Percentiles rank a stretch among this genome's conserved stretches.
phyloP scores from a whole-genome alignment of 306 rosid genomes.

The Dryas octopetala region DNA sequence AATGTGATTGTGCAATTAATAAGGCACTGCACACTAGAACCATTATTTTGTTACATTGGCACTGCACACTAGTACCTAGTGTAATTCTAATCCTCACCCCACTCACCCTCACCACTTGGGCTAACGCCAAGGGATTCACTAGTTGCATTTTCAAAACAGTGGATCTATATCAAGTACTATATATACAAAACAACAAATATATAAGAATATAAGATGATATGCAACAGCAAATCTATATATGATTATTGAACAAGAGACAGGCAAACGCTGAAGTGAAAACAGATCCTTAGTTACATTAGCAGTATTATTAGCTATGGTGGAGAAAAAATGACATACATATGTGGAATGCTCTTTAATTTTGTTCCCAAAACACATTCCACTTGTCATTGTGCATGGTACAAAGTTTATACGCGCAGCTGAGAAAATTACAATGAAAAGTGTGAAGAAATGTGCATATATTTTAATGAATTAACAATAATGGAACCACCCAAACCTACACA shows the following conservation, averaged over 20 bases:
- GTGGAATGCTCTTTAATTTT: constrained; percentile 16
- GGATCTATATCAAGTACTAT: not conserved
- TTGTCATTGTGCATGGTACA: constrained; percentile 7
- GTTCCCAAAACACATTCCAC: constrained; percentile 17
- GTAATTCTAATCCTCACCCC: too few species aligned
- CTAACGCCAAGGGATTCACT: too few species aligned
- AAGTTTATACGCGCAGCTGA: constrained; percentile 7
- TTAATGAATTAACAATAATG: not conserved
- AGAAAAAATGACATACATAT: constrained; percentile 11
- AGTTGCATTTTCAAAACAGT: too few species aligned
- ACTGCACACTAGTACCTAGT: too few species aligned
- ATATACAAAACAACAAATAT: too few species aligned
- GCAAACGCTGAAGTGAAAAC: not conserved
- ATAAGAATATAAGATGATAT: not conserved
- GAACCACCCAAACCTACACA: not conserved
- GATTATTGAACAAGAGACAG: not conserved
- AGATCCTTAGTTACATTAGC: constrained; percentile 12
- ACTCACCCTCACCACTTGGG: too few species aligned
- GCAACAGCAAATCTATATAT: not conserved
- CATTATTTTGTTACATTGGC: too few species aligned
- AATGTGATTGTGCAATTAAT: too few species aligned
- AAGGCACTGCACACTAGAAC: too few species aligned
- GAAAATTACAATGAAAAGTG: constrained; percentile 8
- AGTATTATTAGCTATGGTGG: constrained; percentile 10
- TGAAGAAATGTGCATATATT: constrained; percentile 13